A percentile compares a stretch with the other conserved stretches of the same genome.
phyloP scores from a whole-genome alignment of 768 basidiomycete genomes.

The Podaxis sp. region DNA sequence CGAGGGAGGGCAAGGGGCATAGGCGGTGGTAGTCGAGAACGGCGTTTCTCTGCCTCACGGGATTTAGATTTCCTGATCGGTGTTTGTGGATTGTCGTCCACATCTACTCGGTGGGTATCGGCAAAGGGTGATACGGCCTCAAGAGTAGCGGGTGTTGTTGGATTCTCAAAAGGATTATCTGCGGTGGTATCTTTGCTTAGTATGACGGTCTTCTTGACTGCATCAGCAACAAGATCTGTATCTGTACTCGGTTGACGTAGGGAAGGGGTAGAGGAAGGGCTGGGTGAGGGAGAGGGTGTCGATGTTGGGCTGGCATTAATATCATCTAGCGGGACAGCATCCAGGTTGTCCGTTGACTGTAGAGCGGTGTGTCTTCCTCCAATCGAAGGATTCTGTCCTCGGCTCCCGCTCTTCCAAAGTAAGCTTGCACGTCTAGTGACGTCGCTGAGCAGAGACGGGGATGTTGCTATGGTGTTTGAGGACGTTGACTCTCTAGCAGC shows the following conservation, averaged over 20 bases:
- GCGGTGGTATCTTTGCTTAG: background rate
- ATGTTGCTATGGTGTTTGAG: slow-evolving; percentile 17
- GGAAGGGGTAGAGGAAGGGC: background rate
- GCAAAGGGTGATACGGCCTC: slow-evolving; percentile 47
- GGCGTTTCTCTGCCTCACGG: background rate
- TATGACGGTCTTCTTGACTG: background rate
- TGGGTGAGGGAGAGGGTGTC: slow-evolving; percentile 30
- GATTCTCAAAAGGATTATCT: slow-evolving; percentile 10
- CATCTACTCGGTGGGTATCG: slow-evolving; percentile 25
- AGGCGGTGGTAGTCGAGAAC: slow-evolving; percentile 36
- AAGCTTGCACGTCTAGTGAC: slow-evolving; percentile 57
- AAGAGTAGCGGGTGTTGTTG: background rate
- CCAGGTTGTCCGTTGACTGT: slow-evolving; percentile 47
- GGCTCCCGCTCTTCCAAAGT: slow-evolving; percentile 45
- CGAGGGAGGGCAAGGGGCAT: slow-evolving; percentile 58
- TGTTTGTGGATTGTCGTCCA: slow-evolving; percentile 17
- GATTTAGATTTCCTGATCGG: background rate
- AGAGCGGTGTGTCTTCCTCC: slow-evolving; percentile 40
- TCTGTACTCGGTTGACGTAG: background rate
- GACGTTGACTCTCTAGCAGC: slow-evolving; percentile 53
- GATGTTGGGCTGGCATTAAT: slow-evolving; percentile 38
- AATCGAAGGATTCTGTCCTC: slow-evolving; percentile 24
- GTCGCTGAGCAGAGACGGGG: slow-evolving; percentile 49
- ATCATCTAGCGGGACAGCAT: slow-evolving; percentile 51
- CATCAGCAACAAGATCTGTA: background rate